Percentiles rank a stretch among this genome's conserved stretches.
Conservation (phyloP, 2,329 filamentous ascomycete genomes). For the Rachicladosporium sp. region DNA sequence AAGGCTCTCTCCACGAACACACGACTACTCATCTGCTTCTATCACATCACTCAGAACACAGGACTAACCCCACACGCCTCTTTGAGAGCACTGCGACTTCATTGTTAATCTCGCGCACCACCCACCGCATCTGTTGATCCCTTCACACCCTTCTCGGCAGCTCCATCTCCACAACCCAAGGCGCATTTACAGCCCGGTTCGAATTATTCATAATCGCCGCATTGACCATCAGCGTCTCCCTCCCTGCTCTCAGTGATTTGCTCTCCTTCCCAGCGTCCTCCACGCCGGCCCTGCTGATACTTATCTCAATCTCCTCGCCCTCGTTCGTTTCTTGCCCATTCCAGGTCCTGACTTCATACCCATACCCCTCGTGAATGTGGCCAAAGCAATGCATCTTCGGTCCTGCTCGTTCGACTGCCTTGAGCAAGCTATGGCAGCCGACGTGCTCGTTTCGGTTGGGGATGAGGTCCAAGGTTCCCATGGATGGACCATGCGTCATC, state of each 20-base stretch:
- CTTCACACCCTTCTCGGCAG: conserved; percentile 17
- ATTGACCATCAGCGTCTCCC: conserved; percentile 49
- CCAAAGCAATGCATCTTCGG: conserved; percentile 45
- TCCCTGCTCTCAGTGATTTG: conserved; percentile 30
- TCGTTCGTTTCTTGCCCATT: conserved; percentile 21
- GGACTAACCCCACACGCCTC: too few relatives aligned
- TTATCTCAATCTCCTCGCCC: conserved; percentile 35
- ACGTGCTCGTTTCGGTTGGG: conserved; percentile 16
- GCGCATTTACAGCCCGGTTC: conserved; percentile 32
- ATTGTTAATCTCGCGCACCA: too few relatives aligned
- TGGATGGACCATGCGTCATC: conserved; percentile 28
- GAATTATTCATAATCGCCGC: conserved; percentile 39
- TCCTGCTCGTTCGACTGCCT: conserved; percentile 30
- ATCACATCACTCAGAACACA: too few relatives aligned
- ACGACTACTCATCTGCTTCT: too few relatives aligned
- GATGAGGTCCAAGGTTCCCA: conserved; percentile 18
- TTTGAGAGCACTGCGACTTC: too few relatives aligned
- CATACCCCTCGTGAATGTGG: conserved; percentile 50
- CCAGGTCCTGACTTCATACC: conserved; percentile 44
- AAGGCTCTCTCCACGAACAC: too few relatives aligned
- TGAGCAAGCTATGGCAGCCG: conserved; percentile 36
- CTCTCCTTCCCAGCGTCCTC: conserved; percentile 12
- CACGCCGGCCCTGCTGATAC: conserved; percentile 10
- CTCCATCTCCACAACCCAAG: conserved; percentile 43
- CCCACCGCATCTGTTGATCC: too few relatives aligned